These are phyloP conservation scores for Cercophora samala DNA, from an alignment of 495 filamentous ascomycete species.

Conservation along the genomic window DNA sequence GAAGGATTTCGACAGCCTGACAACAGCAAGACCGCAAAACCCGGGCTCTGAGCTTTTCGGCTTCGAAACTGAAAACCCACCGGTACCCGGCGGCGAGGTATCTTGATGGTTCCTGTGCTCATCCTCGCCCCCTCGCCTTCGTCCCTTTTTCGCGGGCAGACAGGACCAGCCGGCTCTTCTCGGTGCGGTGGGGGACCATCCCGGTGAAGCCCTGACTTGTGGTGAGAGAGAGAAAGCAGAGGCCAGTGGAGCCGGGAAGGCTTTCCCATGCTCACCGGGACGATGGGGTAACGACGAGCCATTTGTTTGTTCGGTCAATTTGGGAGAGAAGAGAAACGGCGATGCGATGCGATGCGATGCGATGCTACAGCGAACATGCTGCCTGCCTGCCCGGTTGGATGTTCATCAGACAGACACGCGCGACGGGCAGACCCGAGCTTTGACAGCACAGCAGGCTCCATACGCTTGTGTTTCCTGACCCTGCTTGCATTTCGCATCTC, in stretches of 20 bases:
- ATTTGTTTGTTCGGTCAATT: conserved; percentile 23
- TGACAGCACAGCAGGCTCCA: conserved; percentile 9
- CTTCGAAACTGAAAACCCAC: not conserved
- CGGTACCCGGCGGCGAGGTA: conserved; percentile 5
- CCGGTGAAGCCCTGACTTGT: conserved; percentile 17
- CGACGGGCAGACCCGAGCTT: conserved; percentile 8
- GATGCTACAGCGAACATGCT: conserved; percentile 1
- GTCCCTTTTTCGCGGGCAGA: conserved; percentile 16
- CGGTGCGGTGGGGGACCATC: conserved; percentile 13
- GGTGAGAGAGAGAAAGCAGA: no score
- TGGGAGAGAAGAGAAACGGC: not conserved
- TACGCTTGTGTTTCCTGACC: conserved; percentile 4
- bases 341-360: not conserved
- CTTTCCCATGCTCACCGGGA: conserved; percentile 13
- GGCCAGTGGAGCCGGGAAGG: conserved; percentile 15
- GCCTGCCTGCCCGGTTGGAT: no score
- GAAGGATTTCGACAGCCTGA: no score
- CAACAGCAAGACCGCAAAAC: no score
- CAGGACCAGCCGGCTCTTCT: conserved; percentile 10
- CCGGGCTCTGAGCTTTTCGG: not conserved
- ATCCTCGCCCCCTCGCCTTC: conserved; percentile 17
- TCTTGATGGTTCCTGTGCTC: not conserved
- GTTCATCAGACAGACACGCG: no score
- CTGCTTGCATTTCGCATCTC: conserved; percentile 1
- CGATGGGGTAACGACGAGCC: conserved; percentile 21